These are phyloP conservation scores for Fusarium citri DNA, from an alignment of 2,329 filamentous ascomycete genomes.

Conservation along the genomic window DNA sequence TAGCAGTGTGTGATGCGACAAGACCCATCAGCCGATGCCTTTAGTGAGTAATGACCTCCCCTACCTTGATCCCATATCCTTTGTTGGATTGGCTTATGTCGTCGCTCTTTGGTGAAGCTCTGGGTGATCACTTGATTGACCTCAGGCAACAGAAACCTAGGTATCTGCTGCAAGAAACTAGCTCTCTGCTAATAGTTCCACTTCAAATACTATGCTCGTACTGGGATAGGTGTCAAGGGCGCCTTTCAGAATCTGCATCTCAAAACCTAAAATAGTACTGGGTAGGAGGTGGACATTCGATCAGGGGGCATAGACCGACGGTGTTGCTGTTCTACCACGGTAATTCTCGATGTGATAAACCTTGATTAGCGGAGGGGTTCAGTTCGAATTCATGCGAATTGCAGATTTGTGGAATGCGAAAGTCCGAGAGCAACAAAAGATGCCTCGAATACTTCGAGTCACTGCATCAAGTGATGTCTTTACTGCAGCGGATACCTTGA, in stretches of 20 bases:
- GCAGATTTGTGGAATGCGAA: background rate
- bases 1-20: rapidly evolving
- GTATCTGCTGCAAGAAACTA: background rate
- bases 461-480: rapidly evolving
- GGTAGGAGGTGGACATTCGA: no score
- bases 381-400: background rate
- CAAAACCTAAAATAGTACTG: background rate
- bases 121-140: background rate
- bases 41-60: background rate
- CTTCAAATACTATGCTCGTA: background rate
- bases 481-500: background rate
- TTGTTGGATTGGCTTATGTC: background rate
- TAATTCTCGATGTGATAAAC: background rate
- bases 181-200: no score
- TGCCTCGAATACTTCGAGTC: background rate
- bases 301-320: background rate
- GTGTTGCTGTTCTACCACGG: background rate
- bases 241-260: background rate
- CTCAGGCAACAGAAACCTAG: background rate
- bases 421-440: background rate
- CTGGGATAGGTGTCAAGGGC: rapidly evolving
- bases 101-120: background rate
- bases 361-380: background rate
- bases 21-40: background rate
- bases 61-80: background rate